Evolutionary conservation across 2,329 filamentous ascomycete species (phyloP).

Genomic region (Fusarium lyarnte): DNA sequence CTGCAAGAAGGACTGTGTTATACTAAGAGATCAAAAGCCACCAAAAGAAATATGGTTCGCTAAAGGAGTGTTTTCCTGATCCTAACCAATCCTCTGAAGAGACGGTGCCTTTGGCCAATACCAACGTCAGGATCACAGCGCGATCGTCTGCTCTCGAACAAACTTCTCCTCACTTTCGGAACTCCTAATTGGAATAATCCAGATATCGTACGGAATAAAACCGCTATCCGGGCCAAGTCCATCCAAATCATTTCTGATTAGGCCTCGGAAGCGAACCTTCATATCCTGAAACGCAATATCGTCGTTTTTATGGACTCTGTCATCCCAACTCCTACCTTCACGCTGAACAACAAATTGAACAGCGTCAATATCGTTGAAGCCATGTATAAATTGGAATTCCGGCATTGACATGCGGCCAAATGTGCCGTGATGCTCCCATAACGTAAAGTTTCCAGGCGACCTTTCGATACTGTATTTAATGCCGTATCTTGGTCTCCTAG

Average conservation of each 20-base stretch:
- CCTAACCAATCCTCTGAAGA: not conserved
- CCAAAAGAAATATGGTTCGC: not conserved
- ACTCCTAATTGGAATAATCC: not conserved
- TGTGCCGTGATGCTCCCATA: not conserved
- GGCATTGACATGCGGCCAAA: not conserved
- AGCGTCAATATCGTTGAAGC: not conserved
- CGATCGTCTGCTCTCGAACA: not conserved
- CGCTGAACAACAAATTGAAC: slow-evolving; percentile 3
- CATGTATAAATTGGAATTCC: not conserved
- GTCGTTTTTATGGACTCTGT: not conserved
- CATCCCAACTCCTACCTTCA: slow-evolving; percentile 14
- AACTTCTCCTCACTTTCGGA: not conserved
- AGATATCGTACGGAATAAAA: not conserved
- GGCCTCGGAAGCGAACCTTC: not conserved
- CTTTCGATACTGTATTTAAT: slow-evolving; percentile 5
- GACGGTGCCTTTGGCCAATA: not conserved
- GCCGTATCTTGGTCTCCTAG: not conserved
- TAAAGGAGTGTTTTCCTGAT: not conserved
- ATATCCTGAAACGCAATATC: slow-evolving; percentile 4
- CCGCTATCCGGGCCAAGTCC: not conserved
- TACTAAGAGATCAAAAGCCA: not conserved
- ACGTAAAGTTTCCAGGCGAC: not conserved
- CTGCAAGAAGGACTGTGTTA: not conserved
- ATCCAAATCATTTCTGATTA: not conserved
- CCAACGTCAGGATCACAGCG: not conserved